phyloP scores from a whole-genome alignment of 139 green algal species.

The Tetratostichococcus sp. region DNA sequence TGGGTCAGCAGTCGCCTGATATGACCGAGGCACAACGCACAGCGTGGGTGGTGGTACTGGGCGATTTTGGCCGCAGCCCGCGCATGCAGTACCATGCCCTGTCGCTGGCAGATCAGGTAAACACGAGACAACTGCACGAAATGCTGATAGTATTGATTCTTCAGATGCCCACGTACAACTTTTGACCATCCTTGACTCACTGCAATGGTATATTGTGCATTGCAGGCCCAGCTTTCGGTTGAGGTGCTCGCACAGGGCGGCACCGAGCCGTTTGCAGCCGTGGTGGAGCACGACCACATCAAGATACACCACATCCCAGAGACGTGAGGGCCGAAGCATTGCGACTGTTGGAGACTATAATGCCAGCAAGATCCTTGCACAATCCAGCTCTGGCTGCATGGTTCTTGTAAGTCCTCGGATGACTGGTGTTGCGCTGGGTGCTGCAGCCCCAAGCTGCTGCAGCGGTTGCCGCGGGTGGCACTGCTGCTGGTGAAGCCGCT shows the following conservation, averaged over 20 bases:
- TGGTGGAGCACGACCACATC: conserved; percentile 1
- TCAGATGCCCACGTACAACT: too few relatives aligned
- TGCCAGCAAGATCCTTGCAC: too few relatives aligned
- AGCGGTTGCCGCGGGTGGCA: conserved; percentile 43
- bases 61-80: conserved; percentile 91
- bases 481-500: conserved; percentile 64
- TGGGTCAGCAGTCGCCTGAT: too few relatives aligned
- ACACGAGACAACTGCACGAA: neutral
- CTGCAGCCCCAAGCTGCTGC: conserved; percentile 28
- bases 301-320: neutral
- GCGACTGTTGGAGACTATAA: too few relatives aligned
- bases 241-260: conserved; percentile 36
- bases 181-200: too few relatives aligned
- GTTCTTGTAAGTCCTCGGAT: too few relatives aligned
- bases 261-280: conserved; percentile 3
- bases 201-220: neutral
- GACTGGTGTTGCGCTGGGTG: neutral
- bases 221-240: conserved; percentile 38
- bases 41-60: conserved; percentile 89
- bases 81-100: conserved; percentile 94
- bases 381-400: too few relatives aligned
- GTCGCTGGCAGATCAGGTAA: conserved; percentile 65
- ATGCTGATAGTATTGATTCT: too few relatives aligned
- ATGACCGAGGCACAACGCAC: conserved; percentile 2
- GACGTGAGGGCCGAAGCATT: conserved; percentile 16